A percentile compares a stretch with the other conserved stretches of the same genome.
phyloP scores from a whole-genome alignment of 257 asterid species.

The Cordia subcordata region DNA sequence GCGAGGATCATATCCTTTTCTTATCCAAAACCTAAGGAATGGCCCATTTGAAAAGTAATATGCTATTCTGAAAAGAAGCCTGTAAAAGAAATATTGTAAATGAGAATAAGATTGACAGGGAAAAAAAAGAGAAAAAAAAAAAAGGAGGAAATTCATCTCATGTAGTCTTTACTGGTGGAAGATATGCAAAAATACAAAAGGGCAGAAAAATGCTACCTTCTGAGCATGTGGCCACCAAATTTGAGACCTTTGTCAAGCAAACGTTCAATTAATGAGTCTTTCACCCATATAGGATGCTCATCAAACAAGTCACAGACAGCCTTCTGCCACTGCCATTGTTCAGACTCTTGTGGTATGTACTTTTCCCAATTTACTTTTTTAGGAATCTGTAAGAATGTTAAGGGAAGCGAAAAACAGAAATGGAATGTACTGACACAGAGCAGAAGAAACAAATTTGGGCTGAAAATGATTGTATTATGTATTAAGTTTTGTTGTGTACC shows the following conservation, averaged over 20 bases:
- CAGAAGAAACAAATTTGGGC: too few species aligned
- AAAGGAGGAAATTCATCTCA: conserved; percentile 6
- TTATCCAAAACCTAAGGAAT: conserved; percentile 77
- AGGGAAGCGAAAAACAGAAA: conserved; percentile 36
- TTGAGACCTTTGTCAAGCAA: conserved; percentile 56
- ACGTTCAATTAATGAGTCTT: conserved; percentile 58
- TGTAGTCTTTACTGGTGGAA: conserved; percentile 7
- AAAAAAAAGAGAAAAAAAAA: conserved; percentile 18
- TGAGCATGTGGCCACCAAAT: conserved; percentile 42
- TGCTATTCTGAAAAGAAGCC: conserved; percentile 82
- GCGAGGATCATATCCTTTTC: conserved; percentile 98
- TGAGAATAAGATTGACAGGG: neutral
- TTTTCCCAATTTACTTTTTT: conserved; percentile 90
- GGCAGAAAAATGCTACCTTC: conserved; percentile 44
- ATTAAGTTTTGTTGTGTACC: too few species aligned
- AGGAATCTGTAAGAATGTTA: conserved; percentile 85
- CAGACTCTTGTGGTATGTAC: conserved; percentile 51
- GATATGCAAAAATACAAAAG: conserved; percentile 3
- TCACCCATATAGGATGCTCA: conserved; percentile 86
- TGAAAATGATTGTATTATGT: too few species aligned
- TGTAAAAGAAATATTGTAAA: conserved; percentile 25
- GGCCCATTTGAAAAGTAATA: conserved; percentile 95
- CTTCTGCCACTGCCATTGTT: conserved; percentile 69
- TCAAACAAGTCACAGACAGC: conserved; percentile 73
- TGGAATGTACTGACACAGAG: neutral